phyloP scores from a whole-genome alignment of 495 filamentous ascomycete species.

The Aspergillus baeticus region DNA sequence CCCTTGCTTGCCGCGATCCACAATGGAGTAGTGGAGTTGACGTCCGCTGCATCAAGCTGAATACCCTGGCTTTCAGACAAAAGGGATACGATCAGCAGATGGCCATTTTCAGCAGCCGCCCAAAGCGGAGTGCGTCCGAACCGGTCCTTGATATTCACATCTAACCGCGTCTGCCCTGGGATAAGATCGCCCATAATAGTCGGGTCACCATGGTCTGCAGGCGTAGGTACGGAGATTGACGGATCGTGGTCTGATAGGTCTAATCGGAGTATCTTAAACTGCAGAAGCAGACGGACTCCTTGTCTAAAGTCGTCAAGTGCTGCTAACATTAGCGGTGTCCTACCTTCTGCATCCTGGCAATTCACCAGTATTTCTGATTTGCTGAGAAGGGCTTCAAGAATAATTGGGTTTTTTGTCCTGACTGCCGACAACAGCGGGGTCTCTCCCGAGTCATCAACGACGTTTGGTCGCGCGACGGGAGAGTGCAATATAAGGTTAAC shows the following conservation, averaged over 20 bases:
- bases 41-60: no score
- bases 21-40: no score
- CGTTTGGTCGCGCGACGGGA: background rate
- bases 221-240: no score
- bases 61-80: no score
- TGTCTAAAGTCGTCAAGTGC: background rate
- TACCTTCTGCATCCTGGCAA: background rate
- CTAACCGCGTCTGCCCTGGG: background rate
- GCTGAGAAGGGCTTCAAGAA: background rate
- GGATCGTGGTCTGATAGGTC: no score
- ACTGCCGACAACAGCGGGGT: background rate
- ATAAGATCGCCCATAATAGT: background rate
- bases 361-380: background rate
- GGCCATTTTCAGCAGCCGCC: background rate
- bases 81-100: background rate
- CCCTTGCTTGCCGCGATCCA: no score
- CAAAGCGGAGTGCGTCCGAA: background rate
- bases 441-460: background rate
- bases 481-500: background rate
- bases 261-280: no score
- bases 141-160: background rate
- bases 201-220: background rate
- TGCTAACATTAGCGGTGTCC: background rate
- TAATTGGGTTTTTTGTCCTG: background rate
- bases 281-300: no score